phyloP scores from a whole-genome alignment of 495 filamentous ascomycete species.

The Xeromyces bisporus region DNA sequence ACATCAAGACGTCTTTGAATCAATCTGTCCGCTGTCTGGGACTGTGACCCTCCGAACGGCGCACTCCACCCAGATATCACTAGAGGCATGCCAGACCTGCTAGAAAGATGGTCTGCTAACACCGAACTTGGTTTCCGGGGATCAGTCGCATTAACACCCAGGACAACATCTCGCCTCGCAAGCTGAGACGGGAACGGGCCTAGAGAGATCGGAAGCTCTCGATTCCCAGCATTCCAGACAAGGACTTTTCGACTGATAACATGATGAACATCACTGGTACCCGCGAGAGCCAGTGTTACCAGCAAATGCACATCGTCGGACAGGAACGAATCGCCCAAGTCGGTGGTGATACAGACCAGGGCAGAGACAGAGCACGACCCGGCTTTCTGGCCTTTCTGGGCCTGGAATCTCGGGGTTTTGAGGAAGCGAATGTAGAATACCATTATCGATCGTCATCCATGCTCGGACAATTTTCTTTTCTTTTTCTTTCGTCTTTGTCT shows the following conservation, averaged over 20 bases:
- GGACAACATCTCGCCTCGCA: slow-evolving; percentile 11
- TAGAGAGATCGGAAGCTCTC: slow-evolving; percentile 26
- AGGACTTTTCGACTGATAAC: slow-evolving; percentile 27
- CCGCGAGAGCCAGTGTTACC: slow-evolving; percentile 23
- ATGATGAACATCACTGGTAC: slow-evolving; percentile 17
- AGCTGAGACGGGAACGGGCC: slow-evolving; percentile 16
- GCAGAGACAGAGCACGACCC: slow-evolving; percentile 26
- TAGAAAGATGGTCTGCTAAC: slow-evolving; percentile 9
- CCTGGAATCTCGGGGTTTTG: slow-evolving; percentile 40
- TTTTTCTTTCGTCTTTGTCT: background rate
- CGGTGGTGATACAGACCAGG: slow-evolving; percentile 71
- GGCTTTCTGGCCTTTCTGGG: slow-evolving; percentile 16
- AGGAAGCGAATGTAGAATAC: slow-evolving; percentile 63
- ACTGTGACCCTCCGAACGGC: slow-evolving; percentile 22
- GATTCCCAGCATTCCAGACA: slow-evolving; percentile 37
- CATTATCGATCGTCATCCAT: slow-evolving; percentile 16
- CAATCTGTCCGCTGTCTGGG: slow-evolving; percentile 24
- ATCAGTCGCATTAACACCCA: slow-evolving; percentile 10
- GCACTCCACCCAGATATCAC: slow-evolving; percentile 42
- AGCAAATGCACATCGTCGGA: slow-evolving; percentile 40
- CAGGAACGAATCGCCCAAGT: slow-evolving; percentile 79
- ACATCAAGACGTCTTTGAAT: slow-evolving; percentile 36
- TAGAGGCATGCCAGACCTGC: slow-evolving; percentile 15
- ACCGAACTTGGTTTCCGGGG: slow-evolving; percentile 3
- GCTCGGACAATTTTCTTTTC: background rate